These are phyloP conservation scores for Candida xyloterini DNA, from an alignment of 805 yeast species.

Conservation along the genomic window DNA sequence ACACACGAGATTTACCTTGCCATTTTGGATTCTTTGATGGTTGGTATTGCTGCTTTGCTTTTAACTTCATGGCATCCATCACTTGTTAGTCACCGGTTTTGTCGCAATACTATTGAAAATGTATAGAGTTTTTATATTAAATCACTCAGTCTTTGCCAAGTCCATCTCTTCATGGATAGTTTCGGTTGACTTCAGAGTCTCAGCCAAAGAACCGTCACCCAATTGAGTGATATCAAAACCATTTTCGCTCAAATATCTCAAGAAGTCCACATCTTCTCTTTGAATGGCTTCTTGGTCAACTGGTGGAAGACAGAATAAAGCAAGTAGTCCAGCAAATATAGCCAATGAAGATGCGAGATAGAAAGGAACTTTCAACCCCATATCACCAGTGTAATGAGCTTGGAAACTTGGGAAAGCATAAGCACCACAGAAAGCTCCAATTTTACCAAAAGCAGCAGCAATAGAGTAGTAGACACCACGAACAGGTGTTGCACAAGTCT, in stretches of 20 bases:
- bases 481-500: constrained; percentile 80
- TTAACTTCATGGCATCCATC: constrained; percentile 65
- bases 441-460: constrained; percentile 88
- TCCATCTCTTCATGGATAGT: constrained; percentile 11
- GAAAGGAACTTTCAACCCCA: constrained; percentile 74
- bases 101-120: background rate
- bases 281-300: constrained; percentile 81
- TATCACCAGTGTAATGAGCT: constrained; percentile 52
- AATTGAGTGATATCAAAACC: constrained; percentile 69
- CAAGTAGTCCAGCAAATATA: constrained; percentile 63
- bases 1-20: constrained; percentile 56
- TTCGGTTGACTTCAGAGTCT: constrained; percentile 15
- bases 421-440: constrained; percentile 91
- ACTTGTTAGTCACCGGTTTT: constrained; percentile 28
- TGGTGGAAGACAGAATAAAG: constrained; percentile 70
- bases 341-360: constrained; percentile 79
- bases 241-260: constrained; percentile 58
- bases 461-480: constrained; percentile 90
- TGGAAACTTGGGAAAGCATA: constrained; percentile 83
- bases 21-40: constrained; percentile 61
- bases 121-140: background rate
- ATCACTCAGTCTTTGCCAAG: constrained; percentile 1
- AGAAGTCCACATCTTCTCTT: constrained; percentile 70
- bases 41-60: constrained; percentile 44
- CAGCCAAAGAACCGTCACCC: constrained; percentile 38